These are phyloP conservation scores for Bocquillonia castaneifolia DNA, from an alignment of 441 rosid species.

Conservation along the genomic window DNA sequence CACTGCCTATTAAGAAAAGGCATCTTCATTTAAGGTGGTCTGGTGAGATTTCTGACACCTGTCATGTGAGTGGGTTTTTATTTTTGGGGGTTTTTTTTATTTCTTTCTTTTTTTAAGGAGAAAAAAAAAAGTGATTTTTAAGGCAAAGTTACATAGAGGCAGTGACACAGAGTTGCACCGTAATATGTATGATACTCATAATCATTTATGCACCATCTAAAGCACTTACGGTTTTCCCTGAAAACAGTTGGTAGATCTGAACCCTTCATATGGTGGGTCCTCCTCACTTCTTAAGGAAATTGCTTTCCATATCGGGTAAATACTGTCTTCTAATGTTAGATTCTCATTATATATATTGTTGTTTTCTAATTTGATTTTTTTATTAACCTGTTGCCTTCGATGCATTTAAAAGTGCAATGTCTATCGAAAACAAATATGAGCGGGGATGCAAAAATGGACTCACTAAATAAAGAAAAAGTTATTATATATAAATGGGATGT, in stretches of 20 bases:
- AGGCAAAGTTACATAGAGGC: slow-evolving; percentile 25
- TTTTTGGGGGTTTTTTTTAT: background rate
- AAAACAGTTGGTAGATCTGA: slow-evolving; percentile 30
- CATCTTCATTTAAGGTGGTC: slow-evolving; percentile 27
- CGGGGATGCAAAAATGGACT: too few species aligned
- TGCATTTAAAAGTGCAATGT: too few species aligned
- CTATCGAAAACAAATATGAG: too few species aligned
- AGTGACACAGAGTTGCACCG: background rate
- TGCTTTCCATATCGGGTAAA: background rate
- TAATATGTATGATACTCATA: background rate
- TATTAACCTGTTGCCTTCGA: too few species aligned
- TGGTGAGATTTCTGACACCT: slow-evolving; percentile 41
- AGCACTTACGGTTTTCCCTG: slow-evolving; percentile 24
- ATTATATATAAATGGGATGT: too few species aligned
- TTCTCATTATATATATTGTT: too few species aligned
- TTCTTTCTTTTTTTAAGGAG: background rate
- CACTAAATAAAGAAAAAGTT: too few species aligned
- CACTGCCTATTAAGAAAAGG: slow-evolving; percentile 18
- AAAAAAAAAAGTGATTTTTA: slow-evolving; percentile 15
- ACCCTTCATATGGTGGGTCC: slow-evolving; percentile 24
- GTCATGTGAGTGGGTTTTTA: slow-evolving; percentile 44
- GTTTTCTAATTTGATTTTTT: too few species aligned
- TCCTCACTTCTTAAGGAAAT: slow-evolving; percentile 3
- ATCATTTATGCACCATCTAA: slow-evolving; percentile 28
- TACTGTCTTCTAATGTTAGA: background rate